Evolutionary conservation across 1,284 basidiomycete genomes (phyloP).

Genomic region (Cryptococcus neoformans): DNA sequence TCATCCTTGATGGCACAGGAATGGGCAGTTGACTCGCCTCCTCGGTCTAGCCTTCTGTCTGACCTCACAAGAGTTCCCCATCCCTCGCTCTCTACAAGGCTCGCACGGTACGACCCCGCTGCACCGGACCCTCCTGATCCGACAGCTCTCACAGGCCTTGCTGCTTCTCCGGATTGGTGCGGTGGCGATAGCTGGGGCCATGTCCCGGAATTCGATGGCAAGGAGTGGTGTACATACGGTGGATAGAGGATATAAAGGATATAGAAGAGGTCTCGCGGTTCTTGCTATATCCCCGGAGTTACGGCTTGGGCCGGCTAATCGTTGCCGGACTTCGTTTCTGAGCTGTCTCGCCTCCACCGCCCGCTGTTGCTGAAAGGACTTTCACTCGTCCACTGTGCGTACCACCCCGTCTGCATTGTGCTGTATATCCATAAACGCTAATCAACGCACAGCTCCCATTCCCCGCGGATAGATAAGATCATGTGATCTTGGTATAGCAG

Average conservation of each 20-base stretch:
- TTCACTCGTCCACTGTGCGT: no score
- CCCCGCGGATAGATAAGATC: no score
- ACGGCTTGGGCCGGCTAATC: not conserved
- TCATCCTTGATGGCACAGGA: no score
- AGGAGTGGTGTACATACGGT: not conserved
- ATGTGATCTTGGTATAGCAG: no score
- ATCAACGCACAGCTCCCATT: no score
- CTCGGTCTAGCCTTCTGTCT: conserved; percentile 22
- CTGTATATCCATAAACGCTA: no score
- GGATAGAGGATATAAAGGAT: not conserved
- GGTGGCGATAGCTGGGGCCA: not conserved
- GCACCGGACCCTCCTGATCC: conserved; percentile 15
- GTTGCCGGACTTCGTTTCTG: no score
- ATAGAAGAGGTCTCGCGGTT: not conserved
- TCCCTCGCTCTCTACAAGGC: conserved; percentile 11
- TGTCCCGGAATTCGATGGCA: not conserved
- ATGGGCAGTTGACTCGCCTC: conserved; percentile 10
- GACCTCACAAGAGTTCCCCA: conserved; percentile 13
- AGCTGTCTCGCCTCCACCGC: no score
- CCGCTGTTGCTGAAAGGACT: no score
- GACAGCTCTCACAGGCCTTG: conserved; percentile 26
- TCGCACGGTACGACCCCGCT: conserved; percentile 20
- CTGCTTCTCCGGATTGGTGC: not conserved
- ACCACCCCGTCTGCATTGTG: no score
- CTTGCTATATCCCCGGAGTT: not conserved